Base-by-base conservation (phyloP, 371 early-diverging fungal genomes). In the Saksenaea vasiformis region DNA sequence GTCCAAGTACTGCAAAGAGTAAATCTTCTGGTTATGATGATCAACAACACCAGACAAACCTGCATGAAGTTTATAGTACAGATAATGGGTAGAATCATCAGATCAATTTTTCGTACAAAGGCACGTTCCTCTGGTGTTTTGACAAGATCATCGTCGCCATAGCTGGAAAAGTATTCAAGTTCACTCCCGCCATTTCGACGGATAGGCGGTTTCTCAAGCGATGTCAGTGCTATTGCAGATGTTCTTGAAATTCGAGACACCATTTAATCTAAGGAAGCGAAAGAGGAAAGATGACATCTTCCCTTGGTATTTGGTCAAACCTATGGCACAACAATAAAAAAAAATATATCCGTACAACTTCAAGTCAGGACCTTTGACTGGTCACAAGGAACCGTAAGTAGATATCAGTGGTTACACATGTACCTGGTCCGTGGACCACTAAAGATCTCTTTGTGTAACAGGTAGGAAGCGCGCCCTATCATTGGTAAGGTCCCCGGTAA, bases 51-150 rank as follows among this genome's bases (percentile, higher is more conserved):
- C 11, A 39, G 11, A 39, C 39, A 39, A 39, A 74, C 78, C 75
- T 78, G 78, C 28, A 79, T 44, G 43, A 79, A 79, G 44, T 70
- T 69, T 26, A 76, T 65, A 35, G 61, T 37, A 61, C 79, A 79
- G 19, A 79, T 64, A 14, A 76, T 58, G 24, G 79, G 79, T 65
- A 79, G 60, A 19, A 79, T 68, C n/a, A 66, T 58, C 22, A 65
- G 61, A 58, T 79, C 79, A 5, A 79, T 67, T 54, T 73, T 76
- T 41, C 79, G 65, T 22, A 74, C 68, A 26, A 78, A 65, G 7
- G 67, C 56, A 28, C 62, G 70, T 35, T 78, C 75, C 35, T 71
- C 73, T 9, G 41, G 59, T n/a, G 59, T 28, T 38, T 54, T 51
- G 26, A 53, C 43, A 11, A n/a, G 11, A 39, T 10, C n/a, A 39